These are phyloP conservation scores for Westerdykella ornata DNA, from an alignment of 2,329 filamentous ascomycete genomes.

Conservation along the genomic window DNA sequence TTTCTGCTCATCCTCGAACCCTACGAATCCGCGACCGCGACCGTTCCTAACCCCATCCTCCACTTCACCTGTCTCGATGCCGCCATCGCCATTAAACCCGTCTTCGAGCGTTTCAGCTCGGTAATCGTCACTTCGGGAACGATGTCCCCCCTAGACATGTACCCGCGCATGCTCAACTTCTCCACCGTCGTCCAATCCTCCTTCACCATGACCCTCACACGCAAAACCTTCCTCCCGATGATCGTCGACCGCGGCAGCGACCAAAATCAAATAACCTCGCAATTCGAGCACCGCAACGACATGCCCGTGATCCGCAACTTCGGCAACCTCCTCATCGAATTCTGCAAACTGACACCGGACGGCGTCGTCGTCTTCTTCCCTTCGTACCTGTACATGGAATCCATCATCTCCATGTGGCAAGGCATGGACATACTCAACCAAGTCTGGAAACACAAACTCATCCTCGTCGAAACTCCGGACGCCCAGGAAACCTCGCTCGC, in stretches of 20 bases:
- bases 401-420: constrained; percentile 98
- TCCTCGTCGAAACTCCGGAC: constrained; percentile 94
- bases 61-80: constrained; percentile 97
- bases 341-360: constrained; percentile 91
- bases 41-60: constrained; percentile 91
- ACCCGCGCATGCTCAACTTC: constrained; percentile 97
- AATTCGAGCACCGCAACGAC: constrained; percentile 93
- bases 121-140: constrained; percentile 98
- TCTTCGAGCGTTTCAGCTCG: constrained; percentile 94
- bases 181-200: constrained; percentile 90
- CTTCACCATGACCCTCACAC: constrained; percentile 91
- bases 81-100: constrained; percentile 94
- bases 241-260: constrained; percentile 94
- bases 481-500: constrained; percentile 94
- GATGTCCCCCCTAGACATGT: constrained; percentile 95
- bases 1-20: constrained; percentile 96
- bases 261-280: constrained; percentile 85
- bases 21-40: constrained; percentile 89
- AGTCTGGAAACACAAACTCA: constrained; percentile 98
- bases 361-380: constrained; percentile 99
- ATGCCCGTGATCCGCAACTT: constrained; percentile 97
- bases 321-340: constrained; percentile 86
- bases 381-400: constrained; percentile 98
- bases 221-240: constrained; percentile 94
- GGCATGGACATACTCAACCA: constrained; percentile 96